Conservation (phyloP, 441 rosid genomes). For the Sinapis alba region DNA sequence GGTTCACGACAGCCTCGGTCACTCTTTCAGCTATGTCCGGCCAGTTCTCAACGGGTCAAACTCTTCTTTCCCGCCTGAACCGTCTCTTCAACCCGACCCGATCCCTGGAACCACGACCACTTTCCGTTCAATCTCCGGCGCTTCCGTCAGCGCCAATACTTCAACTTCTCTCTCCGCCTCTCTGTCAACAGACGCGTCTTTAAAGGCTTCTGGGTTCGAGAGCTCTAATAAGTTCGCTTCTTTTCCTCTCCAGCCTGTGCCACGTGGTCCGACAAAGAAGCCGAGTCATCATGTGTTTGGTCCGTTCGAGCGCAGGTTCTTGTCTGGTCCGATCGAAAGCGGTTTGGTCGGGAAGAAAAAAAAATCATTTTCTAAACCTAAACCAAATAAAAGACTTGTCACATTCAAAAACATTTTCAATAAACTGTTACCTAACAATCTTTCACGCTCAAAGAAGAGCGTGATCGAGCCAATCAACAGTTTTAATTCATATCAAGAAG, state of each 20-base stretch:
- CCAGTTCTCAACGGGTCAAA: constrained; percentile 26
- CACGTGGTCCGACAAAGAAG: constrained; percentile 41
- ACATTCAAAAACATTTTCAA: constrained; percentile 35
- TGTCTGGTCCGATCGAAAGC: constrained; percentile 70
- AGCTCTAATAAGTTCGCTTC: constrained; percentile 63
- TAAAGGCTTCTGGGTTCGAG: constrained; percentile 50
- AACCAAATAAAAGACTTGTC: constrained; percentile 33
- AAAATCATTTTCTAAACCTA: constrained; percentile 21
- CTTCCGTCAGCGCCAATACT: constrained; percentile 70
- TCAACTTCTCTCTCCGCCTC: constrained; percentile 55
- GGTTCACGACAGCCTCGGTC: constrained; percentile 49
- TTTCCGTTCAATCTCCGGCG: constrained; percentile 70
- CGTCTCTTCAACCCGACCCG: constrained; percentile 37
- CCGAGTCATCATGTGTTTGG: constrained; percentile 33
- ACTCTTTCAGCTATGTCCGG: constrained; percentile 64
- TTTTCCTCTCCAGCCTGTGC: constrained; percentile 61
- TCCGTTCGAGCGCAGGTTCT: constrained; percentile 50
- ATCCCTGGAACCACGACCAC: constrained; percentile 42
- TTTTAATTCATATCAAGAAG: constrained; percentile 23
- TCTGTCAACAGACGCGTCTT: constrained; percentile 34
- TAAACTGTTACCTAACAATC: constrained; percentile 35
- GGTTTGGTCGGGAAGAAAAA: constrained; percentile 50
- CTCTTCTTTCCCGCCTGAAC: constrained; percentile 38
- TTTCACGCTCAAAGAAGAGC: constrained; percentile 29
- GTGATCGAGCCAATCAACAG: constrained; percentile 26